phyloP scores from a whole-genome alignment of 495 filamentous ascomycete genomes.

The Aspergillus leporis region DNA sequence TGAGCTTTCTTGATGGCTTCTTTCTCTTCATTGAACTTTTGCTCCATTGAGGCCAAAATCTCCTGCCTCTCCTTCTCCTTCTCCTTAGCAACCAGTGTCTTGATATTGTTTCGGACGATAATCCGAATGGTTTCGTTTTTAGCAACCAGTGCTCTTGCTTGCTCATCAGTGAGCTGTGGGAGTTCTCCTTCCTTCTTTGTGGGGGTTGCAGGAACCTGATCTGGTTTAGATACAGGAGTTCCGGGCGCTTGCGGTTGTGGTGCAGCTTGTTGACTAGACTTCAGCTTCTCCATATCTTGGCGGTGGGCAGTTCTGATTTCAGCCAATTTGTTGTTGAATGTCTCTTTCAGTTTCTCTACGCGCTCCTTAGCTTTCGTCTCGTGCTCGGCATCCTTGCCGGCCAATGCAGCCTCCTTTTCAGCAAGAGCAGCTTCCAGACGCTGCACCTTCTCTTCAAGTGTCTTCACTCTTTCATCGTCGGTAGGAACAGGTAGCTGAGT shows the following conservation, averaged over 20 bases:
- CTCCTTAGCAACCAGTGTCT: slow-evolving; percentile 55
- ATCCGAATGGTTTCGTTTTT: slow-evolving; percentile 63
- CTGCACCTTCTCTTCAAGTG: slow-evolving; percentile 46
- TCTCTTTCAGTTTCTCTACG: slow-evolving; percentile 70
- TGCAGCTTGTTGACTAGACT: slow-evolving; percentile 54
- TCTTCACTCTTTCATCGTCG: slow-evolving; percentile 40
- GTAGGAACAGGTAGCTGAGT: slow-evolving; percentile 24
- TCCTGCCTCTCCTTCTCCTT: slow-evolving; percentile 53
- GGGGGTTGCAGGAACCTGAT: slow-evolving; percentile 39
- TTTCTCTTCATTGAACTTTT: slow-evolving; percentile 56
- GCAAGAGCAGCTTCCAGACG: slow-evolving; percentile 51
- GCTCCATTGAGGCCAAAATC: slow-evolving; percentile 38
- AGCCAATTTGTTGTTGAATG: slow-evolving; percentile 66
- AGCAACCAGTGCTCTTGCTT: slow-evolving; percentile 63
- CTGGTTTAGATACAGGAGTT: slow-evolving; percentile 28
- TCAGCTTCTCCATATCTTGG: slow-evolving; percentile 63
- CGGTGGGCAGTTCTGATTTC: slow-evolving; percentile 59
- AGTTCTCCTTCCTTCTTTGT: slow-evolving; percentile 32
- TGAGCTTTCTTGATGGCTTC: slow-evolving; percentile 64
- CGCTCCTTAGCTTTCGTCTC: slow-evolving; percentile 64
- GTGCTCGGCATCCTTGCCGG: slow-evolving; percentile 42
- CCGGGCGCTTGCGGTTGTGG: slow-evolving; percentile 59
- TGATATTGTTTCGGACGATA: slow-evolving; percentile 70
- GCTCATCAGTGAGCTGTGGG: slow-evolving; percentile 52
- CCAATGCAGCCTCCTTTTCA: slow-evolving; percentile 43